Percentiles rank a stretch among this genome's conserved stretches.
These are phyloP conservation scores for Macrocybe gigantea DNA, from an alignment of 768 basidiomycete species.

Conservation along the genomic window DNA sequence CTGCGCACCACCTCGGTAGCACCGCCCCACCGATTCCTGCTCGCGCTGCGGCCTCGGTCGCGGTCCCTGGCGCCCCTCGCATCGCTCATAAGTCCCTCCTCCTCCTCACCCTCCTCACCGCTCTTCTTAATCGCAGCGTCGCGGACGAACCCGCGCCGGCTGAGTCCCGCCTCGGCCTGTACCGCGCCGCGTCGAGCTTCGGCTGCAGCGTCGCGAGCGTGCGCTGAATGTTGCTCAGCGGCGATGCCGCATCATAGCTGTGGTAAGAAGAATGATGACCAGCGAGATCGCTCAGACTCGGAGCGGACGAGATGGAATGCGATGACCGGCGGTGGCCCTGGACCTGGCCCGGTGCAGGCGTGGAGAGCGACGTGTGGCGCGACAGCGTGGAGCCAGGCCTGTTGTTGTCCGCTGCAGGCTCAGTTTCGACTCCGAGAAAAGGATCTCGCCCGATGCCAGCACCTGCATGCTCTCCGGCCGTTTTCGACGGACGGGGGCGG, in stretches of 20 bases:
- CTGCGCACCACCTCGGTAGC: no score
- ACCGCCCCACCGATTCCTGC: no score
- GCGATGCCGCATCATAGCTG: slow-evolving; percentile 4
- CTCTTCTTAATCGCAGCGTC: no score
- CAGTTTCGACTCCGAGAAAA: not conserved
- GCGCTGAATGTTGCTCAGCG: slow-evolving; percentile 35
- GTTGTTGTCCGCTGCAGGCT: not conserved
- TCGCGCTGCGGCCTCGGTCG: no score
- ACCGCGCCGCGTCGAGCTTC: slow-evolving; percentile 55
- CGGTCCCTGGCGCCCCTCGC: no score
- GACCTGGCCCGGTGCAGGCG: not conserved
- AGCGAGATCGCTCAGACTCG: not conserved
- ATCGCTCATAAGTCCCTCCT: no score
- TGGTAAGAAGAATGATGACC: not conserved
- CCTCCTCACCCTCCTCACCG: no score
- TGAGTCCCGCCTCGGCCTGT: slow-evolving; percentile 67
- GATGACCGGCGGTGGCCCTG: slow-evolving; percentile 11
- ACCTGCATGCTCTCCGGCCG: slow-evolving; percentile 66
- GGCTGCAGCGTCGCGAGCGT: slow-evolving; percentile 44
- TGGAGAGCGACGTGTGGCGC: slow-evolving; percentile 3
- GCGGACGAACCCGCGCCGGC: slow-evolving; percentile 49
- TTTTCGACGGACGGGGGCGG: slow-evolving; percentile 42
- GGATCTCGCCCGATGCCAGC: slow-evolving; percentile 13
- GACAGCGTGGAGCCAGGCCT: not conserved
- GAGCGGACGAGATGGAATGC: slow-evolving; percentile 2